A percentile compares a stretch with the other conserved stretches of the same genome.
Evolutionary conservation across 1,284 basidiomycete species (phyloP).

Genomic region (Ceratobasidium sp.): DNA sequence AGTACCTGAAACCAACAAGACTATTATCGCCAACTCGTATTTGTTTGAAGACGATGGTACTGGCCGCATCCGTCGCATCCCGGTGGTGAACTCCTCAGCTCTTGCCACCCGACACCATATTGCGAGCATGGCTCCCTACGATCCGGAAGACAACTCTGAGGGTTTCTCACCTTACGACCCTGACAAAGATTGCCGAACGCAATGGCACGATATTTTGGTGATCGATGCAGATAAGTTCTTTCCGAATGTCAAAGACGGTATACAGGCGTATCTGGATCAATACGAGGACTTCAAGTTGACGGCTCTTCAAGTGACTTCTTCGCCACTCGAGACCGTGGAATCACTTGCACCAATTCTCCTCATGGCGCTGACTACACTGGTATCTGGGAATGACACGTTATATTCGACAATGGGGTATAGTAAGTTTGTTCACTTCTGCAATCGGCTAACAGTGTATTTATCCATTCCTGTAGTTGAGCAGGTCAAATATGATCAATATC

Average conservation of each 20-base stretch:
- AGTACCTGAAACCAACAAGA: constrained; percentile 30
- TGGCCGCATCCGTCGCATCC: constrained; percentile 16
- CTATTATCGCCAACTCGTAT: constrained; percentile 26
- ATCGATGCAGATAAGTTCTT: constrained; percentile 35
- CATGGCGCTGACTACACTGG: constrained; percentile 21
- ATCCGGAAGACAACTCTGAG: constrained; percentile 19
- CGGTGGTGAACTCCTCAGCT: constrained; percentile 11
- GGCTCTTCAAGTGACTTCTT: constrained; percentile 12
- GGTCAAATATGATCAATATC: constrained; percentile 20
- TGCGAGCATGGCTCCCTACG: constrained; percentile 22
- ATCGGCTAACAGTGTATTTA: not conserved
- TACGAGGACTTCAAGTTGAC: constrained; percentile 34
- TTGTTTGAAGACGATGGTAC: constrained; percentile 38
- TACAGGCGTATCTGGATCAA: constrained; percentile 34
- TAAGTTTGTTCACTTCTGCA: not conserved
- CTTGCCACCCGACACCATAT: constrained; percentile 19
- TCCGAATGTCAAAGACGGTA: constrained; percentile 37
- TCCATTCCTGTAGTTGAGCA: constrained; percentile 12
- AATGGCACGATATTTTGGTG: constrained; percentile 25
- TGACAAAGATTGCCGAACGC: constrained; percentile 21
- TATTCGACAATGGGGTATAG: constrained; percentile 33
- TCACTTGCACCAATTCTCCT: not conserved
- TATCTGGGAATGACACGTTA: constrained; percentile 34
- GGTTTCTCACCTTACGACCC: constrained; percentile 37
- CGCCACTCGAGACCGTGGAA: constrained; percentile 19